Evolutionary conservation across 1,139 yeast genomes (phyloP).

Genomic region (Pichia sp.): DNA sequence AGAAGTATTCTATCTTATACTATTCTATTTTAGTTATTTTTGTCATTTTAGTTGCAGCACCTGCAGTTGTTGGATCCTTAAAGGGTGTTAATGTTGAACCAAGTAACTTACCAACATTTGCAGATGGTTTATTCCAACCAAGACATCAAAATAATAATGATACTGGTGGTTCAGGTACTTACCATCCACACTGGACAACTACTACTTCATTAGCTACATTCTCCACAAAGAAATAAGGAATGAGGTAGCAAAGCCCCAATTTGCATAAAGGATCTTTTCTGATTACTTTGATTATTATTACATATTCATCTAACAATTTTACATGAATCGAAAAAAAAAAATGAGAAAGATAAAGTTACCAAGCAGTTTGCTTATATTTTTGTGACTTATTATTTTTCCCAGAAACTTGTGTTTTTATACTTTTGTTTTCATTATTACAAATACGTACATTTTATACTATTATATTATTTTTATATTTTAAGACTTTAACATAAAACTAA

Average conservation of each 20-base stretch:
- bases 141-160: conserved; percentile 75
- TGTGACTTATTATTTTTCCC: too few relatives aligned
- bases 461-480: too few relatives aligned
- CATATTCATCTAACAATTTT: neutral
- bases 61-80: conserved; percentile 61
- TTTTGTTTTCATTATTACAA: too few relatives aligned
- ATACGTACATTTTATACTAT: too few relatives aligned
- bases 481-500: too few relatives aligned
- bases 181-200: conserved; percentile 45
- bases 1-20: conserved; percentile 84
- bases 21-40: conserved; percentile 62
- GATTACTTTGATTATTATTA: neutral
- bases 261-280: neutral
- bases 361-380: too few relatives aligned
- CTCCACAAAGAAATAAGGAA: conserved; percentile 52
- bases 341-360: too few relatives aligned
- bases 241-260: too few relatives aligned
- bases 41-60: conserved; percentile 77
- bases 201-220: conserved; percentile 48
- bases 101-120: conserved; percentile 35
- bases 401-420: too few relatives aligned
- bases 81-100: conserved; percentile 28
- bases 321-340: neutral
- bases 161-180: conserved; percentile 55
- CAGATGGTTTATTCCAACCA: conserved; percentile 82